Percentiles rank a stretch among this genome's conserved stretches.
These are phyloP conservation scores for Amylocarpus encephaloides DNA, from an alignment of 2,329 filamentous ascomycete genomes.

Conservation along the genomic window DNA sequence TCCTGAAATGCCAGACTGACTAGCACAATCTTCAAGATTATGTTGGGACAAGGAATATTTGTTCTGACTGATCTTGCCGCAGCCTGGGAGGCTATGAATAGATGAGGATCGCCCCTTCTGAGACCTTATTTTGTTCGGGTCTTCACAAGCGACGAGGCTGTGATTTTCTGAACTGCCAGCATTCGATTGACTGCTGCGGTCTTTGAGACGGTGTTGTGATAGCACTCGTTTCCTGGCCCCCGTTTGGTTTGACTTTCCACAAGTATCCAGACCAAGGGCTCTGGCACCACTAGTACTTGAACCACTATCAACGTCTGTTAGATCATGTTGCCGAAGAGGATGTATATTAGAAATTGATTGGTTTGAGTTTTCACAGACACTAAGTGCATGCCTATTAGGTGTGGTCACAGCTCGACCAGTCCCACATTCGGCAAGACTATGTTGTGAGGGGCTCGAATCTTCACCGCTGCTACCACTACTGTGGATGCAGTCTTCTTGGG, in stretches of 20 bases:
- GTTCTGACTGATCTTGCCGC: not conserved
- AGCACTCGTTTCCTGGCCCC: too few species aligned
- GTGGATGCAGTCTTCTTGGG: too few species aligned
- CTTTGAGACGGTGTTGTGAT: too few species aligned
- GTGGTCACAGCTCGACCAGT: not conserved
- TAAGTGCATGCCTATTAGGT: not conserved
- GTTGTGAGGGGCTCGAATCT: not conserved
- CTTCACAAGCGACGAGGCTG: not conserved
- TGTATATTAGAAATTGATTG: not conserved
- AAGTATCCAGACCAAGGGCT: too few species aligned
- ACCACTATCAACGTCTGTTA: not conserved
- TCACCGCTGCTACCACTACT: not conserved
- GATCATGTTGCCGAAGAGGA: not conserved
- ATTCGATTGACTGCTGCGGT: too few species aligned
- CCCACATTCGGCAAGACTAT: not conserved
- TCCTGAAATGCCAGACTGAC: not conserved
- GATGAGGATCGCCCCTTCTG: not conserved
- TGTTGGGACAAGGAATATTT: too few species aligned
- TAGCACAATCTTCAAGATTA: not conserved
- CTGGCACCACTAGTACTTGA: too few species aligned
- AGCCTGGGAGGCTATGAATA: not conserved
- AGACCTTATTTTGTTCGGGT: not conserved
- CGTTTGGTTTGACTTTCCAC: too few species aligned
- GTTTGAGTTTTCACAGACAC: not conserved
- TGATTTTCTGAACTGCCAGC: too few species aligned